Conservation (phyloP, 352 stramenopile species). For the Thalassiosira oceanica region DNA sequence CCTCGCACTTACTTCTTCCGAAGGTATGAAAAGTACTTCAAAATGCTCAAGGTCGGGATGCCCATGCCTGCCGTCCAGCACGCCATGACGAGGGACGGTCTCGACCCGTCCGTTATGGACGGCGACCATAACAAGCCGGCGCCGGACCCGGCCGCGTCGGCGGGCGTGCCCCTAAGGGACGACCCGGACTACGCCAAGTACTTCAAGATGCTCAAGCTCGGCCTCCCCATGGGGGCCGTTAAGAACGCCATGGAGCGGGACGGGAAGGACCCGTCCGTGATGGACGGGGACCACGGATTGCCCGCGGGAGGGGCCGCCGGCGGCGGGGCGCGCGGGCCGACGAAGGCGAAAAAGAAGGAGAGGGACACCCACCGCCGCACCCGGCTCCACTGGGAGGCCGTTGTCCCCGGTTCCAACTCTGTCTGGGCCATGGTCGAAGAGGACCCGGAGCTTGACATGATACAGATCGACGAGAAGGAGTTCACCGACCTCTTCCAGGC, state of each 20-base stretch:
- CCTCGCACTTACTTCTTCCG: background rate
- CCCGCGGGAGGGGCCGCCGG: constrained; percentile 20
- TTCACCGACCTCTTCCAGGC: constrained; percentile 79
- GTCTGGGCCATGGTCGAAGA: constrained; percentile 84
- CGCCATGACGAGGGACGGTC: constrained; percentile 90
- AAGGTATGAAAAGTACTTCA: constrained; percentile 85
- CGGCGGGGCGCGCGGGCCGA: background rate
- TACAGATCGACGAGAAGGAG: constrained; percentile 79
- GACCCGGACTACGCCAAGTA: constrained; percentile 79
- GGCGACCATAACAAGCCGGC: constrained; percentile 71
- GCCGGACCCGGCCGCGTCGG: background rate
- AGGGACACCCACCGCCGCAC: constrained; percentile 74
- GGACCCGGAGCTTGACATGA: constrained; percentile 59
- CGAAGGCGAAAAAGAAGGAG: constrained; percentile 27
- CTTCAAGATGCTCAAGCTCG: constrained; percentile 46
- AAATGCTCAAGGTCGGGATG: constrained; percentile 95
- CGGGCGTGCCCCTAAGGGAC: constrained; percentile 64
- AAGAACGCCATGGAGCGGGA: constrained; percentile 90
- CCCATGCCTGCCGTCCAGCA: constrained; percentile 90
- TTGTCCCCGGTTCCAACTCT: constrained; percentile 82
- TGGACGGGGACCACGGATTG: constrained; percentile 71
- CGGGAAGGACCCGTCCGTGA: constrained; percentile 68
- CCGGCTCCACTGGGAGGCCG: constrained; percentile 79
- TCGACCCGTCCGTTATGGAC: constrained; percentile 81
- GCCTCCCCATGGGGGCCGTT: constrained; percentile 84